A percentile compares a stretch with the other conserved stretches of the same genome.
phyloP scores from a whole-genome alignment of 2,329 filamentous ascomycete species.

The Scedosporium aurantiacum region DNA sequence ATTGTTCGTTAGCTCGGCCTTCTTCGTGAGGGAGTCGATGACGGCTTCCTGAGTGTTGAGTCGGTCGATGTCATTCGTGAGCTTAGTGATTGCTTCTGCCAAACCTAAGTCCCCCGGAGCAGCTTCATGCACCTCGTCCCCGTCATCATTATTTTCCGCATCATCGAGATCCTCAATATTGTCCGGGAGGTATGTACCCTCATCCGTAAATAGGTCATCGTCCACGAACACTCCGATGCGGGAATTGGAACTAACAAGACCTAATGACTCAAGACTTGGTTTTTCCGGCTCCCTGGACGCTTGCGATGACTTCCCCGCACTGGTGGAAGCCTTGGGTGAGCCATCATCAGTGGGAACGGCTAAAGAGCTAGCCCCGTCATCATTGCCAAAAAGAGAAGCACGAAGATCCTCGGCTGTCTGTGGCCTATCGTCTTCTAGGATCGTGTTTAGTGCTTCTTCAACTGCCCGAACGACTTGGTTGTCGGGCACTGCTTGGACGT shows the following conservation, averaged over 20 bases:
- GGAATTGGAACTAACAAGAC: conserved; percentile 76
- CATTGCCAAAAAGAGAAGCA: conserved; percentile 54
- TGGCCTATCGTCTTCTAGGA: conserved; percentile 68
- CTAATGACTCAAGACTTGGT: conserved; percentile 82
- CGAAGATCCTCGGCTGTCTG: conserved; percentile 53
- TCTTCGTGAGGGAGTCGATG: conserved; percentile 80
- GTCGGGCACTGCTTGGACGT: conserved; percentile 50
- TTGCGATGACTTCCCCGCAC: neutral
- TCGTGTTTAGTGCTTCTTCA: conserved; percentile 83
- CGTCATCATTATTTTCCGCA: conserved; percentile 44
- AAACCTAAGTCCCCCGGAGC: conserved; percentile 88
- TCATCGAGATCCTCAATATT: conserved; percentile 65
- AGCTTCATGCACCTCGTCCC: conserved; percentile 84
- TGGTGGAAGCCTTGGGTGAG: conserved; percentile 45
- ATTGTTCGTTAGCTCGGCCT: conserved; percentile 96
- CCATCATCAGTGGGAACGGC: conserved; percentile 19
- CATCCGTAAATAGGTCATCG: conserved; percentile 85
- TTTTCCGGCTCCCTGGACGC: conserved; percentile 45
- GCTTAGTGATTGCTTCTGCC: conserved; percentile 78
- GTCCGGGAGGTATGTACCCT: conserved; percentile 74
- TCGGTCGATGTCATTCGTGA: conserved; percentile 87
- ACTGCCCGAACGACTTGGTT: conserved; percentile 81
- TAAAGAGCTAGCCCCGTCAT: conserved; percentile 19
- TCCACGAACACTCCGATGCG: conserved; percentile 88
- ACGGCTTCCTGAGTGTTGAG: conserved; percentile 80